A percentile compares a stretch with the other conserved stretches of the same genome.
Conservation (phyloP, 352 stramenopile species). For the Pythium plurisporium region DNA sequence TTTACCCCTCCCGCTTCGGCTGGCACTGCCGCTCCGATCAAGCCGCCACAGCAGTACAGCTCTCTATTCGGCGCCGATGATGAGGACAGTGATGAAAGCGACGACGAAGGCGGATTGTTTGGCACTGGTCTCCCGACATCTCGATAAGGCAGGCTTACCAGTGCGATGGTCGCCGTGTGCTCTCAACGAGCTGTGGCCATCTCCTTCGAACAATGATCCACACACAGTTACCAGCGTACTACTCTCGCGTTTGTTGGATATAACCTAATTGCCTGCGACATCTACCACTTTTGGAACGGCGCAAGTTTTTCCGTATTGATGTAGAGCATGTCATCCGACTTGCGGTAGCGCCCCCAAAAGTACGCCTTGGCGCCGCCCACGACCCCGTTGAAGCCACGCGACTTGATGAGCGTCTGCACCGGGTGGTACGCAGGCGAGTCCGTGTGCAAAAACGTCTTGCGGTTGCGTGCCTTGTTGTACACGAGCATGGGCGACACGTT, state of each 20-base stretch:
- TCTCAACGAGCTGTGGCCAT: too few species aligned
- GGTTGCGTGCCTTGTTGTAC: slow-evolving; percentile 84
- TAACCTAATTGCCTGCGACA: too few species aligned
- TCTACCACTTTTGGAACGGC: slow-evolving; percentile 74
- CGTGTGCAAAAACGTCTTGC: slow-evolving; percentile 85
- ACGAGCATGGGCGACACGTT: slow-evolving; percentile 82
- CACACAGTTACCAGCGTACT: too few species aligned
- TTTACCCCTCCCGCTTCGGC: slow-evolving; percentile 23
- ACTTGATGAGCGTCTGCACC: slow-evolving; percentile 56
- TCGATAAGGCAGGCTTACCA: slow-evolving; percentile 33
- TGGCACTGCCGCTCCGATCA: slow-evolving; percentile 1
- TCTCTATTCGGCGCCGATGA: slow-evolving; percentile 62
- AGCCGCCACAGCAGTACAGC: slow-evolving; percentile 32
- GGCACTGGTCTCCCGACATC: slow-evolving; percentile 66
- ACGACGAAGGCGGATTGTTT: slow-evolving; percentile 76
- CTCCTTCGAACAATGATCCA: too few species aligned
- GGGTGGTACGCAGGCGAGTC: slow-evolving; percentile 73
- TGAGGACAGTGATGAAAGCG: slow-evolving; percentile 64
- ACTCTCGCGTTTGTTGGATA: background rate
- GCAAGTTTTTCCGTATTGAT: slow-evolving; percentile 83
- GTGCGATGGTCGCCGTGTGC: too few species aligned
- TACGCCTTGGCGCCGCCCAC: slow-evolving; percentile 81
- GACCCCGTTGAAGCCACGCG: slow-evolving; percentile 47
- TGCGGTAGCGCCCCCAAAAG: slow-evolving; percentile 84
- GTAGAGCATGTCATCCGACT: slow-evolving; percentile 82